Evolutionary conservation across 2,329 filamentous ascomycete genomes (phyloP), one percentile per base, ranked within the genome.

Genomic region (Ceratocystis destructans): DNA sequence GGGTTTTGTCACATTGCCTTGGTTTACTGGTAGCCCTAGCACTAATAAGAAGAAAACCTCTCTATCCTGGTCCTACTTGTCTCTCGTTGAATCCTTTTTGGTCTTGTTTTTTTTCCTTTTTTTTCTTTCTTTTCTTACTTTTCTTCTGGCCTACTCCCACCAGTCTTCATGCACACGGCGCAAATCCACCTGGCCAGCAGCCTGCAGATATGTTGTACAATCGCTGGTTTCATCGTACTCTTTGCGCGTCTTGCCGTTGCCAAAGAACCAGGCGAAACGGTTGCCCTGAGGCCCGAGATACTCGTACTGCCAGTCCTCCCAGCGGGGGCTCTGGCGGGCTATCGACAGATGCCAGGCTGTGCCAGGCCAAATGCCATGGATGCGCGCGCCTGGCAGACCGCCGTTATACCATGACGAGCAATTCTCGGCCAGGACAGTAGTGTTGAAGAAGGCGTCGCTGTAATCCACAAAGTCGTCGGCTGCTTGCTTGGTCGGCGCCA

Each of bases 321-420:
- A 83, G 8, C 81, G 72, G 1, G 80, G 80, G n/a, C 81, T 76
- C 25, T 77, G 73, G 28, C 83, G 77, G 6, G 87, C 77, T 15
- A 82, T 78, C 1, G 84, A 85, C 41, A 84, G 75, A 70, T 87
- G 84, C 0, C 81, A 77, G 0, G 85, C 85, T 69, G 83, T 87
- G 0, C 87, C 87, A 0, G 87, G 87, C 82, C 87, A 90, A 5
- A 88, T 72, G 0, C 86, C 87, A 69, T 88, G 84, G 28, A 90
- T 84, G 3, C 85, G 76, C 0, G 79, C 81, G 0, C 86, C 86
- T 0, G 85, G 81, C 5, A 75, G 75, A 0, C 83, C 84, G 12
- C 87, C 84, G 68, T 90, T 90, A 68, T 87, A 87, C 87, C 87
- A 90, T 0, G 83, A 87, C 50, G 82, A 84, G 72, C 87, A 90